These are phyloP conservation scores for Apiospora arundinis DNA, from an alignment of 2,329 filamentous ascomycete species.

Conservation along the genomic window DNA sequence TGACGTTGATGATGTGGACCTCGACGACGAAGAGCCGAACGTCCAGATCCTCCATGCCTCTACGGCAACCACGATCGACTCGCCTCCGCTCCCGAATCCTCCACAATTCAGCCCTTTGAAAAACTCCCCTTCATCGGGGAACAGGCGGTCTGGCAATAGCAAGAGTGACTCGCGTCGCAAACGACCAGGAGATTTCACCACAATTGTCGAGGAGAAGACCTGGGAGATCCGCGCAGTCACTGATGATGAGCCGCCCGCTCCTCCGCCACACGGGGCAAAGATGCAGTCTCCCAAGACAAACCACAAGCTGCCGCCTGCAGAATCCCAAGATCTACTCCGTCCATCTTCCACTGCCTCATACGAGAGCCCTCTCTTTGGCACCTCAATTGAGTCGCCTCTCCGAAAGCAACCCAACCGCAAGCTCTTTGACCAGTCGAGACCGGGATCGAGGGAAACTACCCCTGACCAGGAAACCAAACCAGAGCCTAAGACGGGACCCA, in stretches of 20 bases:
- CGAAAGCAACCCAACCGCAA: slow-evolving; percentile 38
- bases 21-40: slow-evolving; percentile 41
- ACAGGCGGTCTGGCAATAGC: slow-evolving; percentile 45
- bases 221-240: slow-evolving; percentile 46
- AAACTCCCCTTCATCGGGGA: slow-evolving; percentile 58
- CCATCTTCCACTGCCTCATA: slow-evolving; percentile 32
- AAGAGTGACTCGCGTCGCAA: slow-evolving; percentile 37
- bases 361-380: slow-evolving; percentile 42
- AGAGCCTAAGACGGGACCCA: slow-evolving; percentile 22
- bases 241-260: slow-evolving; percentile 30
- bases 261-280: slow-evolving; percentile 41
- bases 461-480: slow-evolving; percentile 25
- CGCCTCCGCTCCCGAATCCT: slow-evolving; percentile 54
- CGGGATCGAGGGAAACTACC: slow-evolving; percentile 25
- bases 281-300: slow-evolving; percentile 38
- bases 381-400: slow-evolving; percentile 39
- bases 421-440: slow-evolving; percentile 36
- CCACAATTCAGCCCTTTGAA: slow-evolving; percentile 59
- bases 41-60: slow-evolving; percentile 41
- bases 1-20: slow-evolving; percentile 47
- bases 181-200: slow-evolving; percentile 50
- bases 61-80: slow-evolving; percentile 41
- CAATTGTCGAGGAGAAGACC: slow-evolving; percentile 56
- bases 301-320: slow-evolving; percentile 28
- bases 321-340: slow-evolving; percentile 24